Percentiles rank a stretch among this genome's conserved stretches.
These are phyloP conservation scores for Malassezia globosa DNA, from an alignment of 1,284 basidiomycete species.

Conservation along the genomic window DNA sequence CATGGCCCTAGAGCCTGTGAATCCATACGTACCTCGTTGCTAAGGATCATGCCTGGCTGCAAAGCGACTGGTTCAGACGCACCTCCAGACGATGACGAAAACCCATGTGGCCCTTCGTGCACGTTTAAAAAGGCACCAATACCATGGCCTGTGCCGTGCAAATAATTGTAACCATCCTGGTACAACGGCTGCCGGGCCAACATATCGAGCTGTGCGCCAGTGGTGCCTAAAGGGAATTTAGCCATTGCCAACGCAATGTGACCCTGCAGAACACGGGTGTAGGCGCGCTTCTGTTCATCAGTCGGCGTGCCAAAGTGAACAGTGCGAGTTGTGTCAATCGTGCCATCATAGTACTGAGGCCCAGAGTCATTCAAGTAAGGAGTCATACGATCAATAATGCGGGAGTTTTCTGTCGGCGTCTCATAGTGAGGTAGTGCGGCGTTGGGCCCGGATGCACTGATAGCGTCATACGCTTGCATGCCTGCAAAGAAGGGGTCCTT, in stretches of 20 bases:
- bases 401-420: slow-evolving; percentile 29
- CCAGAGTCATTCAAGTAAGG: slow-evolving; percentile 42
- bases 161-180: slow-evolving; percentile 34
- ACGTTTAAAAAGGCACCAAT: slow-evolving; percentile 37
- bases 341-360: slow-evolving; percentile 40
- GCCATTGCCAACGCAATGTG: slow-evolving; percentile 31
- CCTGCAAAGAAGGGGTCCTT: slow-evolving; percentile 30
- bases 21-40: slow-evolving; percentile 27
- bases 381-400: slow-evolving; percentile 29
- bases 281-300: slow-evolving; percentile 36
- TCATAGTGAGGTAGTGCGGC: slow-evolving; percentile 44
- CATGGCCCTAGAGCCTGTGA: too few relatives aligned
- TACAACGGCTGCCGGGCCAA: slow-evolving; percentile 34
- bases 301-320: slow-evolving; percentile 40
- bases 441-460: slow-evolving; percentile 35
- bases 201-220: slow-evolving; percentile 32
- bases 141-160: slow-evolving; percentile 40
- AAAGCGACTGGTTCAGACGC: slow-evolving; percentile 24
- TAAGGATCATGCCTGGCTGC: slow-evolving; percentile 30
- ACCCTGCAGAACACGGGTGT: slow-evolving; percentile 37
- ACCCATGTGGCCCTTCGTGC: slow-evolving; percentile 39
- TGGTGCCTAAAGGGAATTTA: slow-evolving; percentile 36
- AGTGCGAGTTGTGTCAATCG: slow-evolving; percentile 42
- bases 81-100: slow-evolving; percentile 30
- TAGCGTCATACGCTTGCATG: slow-evolving; percentile 38